Conservation (phyloP, 2,329 filamentous ascomycete species). For the Exophiala sp. region DNA sequence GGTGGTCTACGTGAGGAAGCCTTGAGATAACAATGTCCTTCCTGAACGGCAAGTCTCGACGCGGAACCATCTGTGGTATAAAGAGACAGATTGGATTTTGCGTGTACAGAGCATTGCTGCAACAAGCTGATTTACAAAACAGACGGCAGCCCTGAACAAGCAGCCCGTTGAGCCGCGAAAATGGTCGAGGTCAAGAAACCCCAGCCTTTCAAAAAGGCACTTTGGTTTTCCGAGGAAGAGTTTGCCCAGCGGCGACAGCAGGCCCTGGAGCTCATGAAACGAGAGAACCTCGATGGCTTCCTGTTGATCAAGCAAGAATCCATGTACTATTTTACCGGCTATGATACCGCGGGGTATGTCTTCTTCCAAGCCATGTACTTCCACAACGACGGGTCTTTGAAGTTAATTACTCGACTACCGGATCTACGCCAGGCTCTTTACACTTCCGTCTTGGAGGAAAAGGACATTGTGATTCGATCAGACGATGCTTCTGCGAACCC, state of each 20-base stretch:
- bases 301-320: constrained; percentile 37
- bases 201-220: constrained; percentile 32
- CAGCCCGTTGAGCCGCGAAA: too few relatives aligned
- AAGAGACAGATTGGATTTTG: too few relatives aligned
- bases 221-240: constrained; percentile 31
- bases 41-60: too few relatives aligned
- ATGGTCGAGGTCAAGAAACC: constrained; percentile 19
- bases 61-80: too few relatives aligned
- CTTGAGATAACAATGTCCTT: too few relatives aligned
- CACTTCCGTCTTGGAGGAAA: constrained; percentile 26
- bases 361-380: constrained; percentile 40
- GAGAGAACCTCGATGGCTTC: constrained; percentile 36
- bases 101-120: too few relatives aligned
- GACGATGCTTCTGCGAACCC: not conserved
- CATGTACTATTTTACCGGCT: constrained; percentile 33
- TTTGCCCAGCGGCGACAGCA: constrained; percentile 28
- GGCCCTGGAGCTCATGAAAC: constrained; percentile 31
- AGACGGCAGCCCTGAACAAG: too few relatives aligned
- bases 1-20: too few relatives aligned
- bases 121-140: too few relatives aligned
- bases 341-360: constrained; percentile 37
- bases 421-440: constrained; percentile 36
- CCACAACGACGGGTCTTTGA: constrained; percentile 34
- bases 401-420: constrained; percentile 32
- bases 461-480: not conserved